Percentiles rank a stretch among this genome's conserved stretches.
phyloP scores from a whole-genome alignment of 805 yeast species.

The Candida loeiensis region DNA sequence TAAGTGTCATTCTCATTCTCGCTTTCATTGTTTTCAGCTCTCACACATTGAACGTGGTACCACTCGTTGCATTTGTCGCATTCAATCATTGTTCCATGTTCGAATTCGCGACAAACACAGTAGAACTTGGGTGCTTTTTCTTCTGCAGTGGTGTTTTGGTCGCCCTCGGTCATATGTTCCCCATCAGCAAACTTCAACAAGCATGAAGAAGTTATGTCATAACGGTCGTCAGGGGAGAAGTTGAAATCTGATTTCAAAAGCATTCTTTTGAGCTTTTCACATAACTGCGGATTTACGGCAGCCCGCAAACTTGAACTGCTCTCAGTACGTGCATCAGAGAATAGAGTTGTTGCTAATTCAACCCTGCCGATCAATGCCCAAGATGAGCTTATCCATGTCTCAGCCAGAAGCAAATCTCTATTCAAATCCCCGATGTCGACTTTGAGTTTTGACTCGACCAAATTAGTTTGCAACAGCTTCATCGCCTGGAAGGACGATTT shows the following conservation, averaged over 20 bases:
- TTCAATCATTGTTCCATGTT: constrained; percentile 61
- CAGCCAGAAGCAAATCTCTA: constrained; percentile 16
- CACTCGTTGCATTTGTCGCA: constrained; percentile 71
- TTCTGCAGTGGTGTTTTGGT: background rate
- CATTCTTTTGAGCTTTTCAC: constrained; percentile 19
- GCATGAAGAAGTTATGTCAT: constrained; percentile 25
- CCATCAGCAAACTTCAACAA: constrained; percentile 5
- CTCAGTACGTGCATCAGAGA: constrained; percentile 13
- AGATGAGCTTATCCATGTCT: constrained; percentile 21
- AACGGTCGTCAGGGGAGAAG: constrained; percentile 28
- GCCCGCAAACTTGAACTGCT: constrained; percentile 15
- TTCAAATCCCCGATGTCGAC: constrained; percentile 16
- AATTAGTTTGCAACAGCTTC: constrained; percentile 20
- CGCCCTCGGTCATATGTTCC: background rate
- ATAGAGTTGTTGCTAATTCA: constrained; percentile 18
- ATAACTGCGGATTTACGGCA: constrained; percentile 18
- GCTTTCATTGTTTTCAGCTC: constrained; percentile 14
- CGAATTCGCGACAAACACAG: constrained; percentile 62
- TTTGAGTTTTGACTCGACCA: constrained; percentile 20
- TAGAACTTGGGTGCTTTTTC: constrained; percentile 26
- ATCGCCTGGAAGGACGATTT: constrained; percentile 20
- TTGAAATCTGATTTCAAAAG: constrained; percentile 21
- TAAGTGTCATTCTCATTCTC: constrained; percentile 22
- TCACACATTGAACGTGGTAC: constrained; percentile 64
- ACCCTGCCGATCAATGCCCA: constrained; percentile 15